Evolutionary conservation across 176 grass and related monocot genomes (phyloP), one percentile per base, ranked within the genome.

Genomic region (Oryza rufipogon): DNA sequence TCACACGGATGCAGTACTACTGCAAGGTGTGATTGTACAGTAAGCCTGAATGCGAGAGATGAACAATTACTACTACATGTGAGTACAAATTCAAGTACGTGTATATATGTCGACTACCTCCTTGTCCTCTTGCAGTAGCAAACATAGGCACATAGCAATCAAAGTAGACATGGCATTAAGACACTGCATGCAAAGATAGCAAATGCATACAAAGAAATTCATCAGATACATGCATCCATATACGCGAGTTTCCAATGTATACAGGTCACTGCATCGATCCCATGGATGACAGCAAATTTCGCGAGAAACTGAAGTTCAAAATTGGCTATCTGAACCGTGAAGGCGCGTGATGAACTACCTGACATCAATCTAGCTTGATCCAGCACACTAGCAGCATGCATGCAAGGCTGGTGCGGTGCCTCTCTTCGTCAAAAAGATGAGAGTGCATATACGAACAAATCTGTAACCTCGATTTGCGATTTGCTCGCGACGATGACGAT

Each of bases 61-160:
- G 9, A 11, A 6, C 54, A 44, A 17, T 45, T 28, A 16, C 75
- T 28, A 26, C 75, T 77, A 9, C 58, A 17, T 28, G 36, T 25
- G 34, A 64, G 54, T 58, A 79, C 76, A 66, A 28, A 79, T 26
- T 26, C 22, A 46, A 25, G 38, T 66, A 79, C 76, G 25, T 47
- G 3, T 38, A 14, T 13, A 14, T 48, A 58, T 58, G 54, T 58
- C 17, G 6, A 58, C 54, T 58, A 58, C 54, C n/a, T 19, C 54
- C 54, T 58, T 58, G 54, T 58, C 54, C 54, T n/a, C 19, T n/a
- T 58, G 19, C 3, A 58, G 17, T 58, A 56, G 16, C 54, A 41
- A 41, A 41, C 39, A 8, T 26, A 26, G 26, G 26, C 26, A 26
- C 26, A 26, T 41, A 41, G 39, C 39, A 8, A 41, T 41, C 39